Conservation (phyloP, 805 yeast genomes). For the Yamadazyma paraphyllophila region DNA sequence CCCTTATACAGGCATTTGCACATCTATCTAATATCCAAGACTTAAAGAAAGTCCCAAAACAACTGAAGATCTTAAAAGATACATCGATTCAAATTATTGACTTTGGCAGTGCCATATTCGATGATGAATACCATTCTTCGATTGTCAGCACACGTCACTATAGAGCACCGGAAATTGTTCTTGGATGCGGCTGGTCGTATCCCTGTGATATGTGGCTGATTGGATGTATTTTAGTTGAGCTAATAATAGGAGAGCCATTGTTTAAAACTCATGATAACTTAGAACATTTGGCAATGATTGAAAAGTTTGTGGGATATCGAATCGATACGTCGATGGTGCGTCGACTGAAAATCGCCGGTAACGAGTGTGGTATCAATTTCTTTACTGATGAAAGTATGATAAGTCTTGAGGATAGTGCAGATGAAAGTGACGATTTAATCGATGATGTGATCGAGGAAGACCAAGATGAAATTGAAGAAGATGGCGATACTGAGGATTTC, state of each 20-base stretch:
- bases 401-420: conserved; percentile 7
- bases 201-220: conserved; percentile 98
- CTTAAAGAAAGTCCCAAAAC: conserved; percentile 28
- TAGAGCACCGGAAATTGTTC: conserved; percentile 93
- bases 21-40: conserved; percentile 19
- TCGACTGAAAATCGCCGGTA: conserved; percentile 30
- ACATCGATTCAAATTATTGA: conserved; percentile 89
- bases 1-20: conserved; percentile 34
- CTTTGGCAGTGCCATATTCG: conserved; percentile 94
- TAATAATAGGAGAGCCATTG: conserved; percentile 90
- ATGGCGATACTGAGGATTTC: conserved; percentile 23
- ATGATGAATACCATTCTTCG: conserved; percentile 89
- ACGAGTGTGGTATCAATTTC: conserved; percentile 41
- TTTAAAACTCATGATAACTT: conserved; percentile 93
- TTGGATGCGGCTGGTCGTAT: conserved; percentile 95
- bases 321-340: conserved; percentile 46
- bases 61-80: conserved; percentile 55
- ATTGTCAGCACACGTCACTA: conserved; percentile 95
- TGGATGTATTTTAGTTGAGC: conserved; percentile 89
- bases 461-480: conserved; percentile 7
- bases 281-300: conserved; percentile 95
- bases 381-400: conserved; percentile 23
- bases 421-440: conserved; percentile 7
- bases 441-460: conserved; percentile 14
- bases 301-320: conserved; percentile 61